phyloP scores from a whole-genome alignment of 176 grass and related monocot genomes.

The Ensete ventricosum region DNA sequence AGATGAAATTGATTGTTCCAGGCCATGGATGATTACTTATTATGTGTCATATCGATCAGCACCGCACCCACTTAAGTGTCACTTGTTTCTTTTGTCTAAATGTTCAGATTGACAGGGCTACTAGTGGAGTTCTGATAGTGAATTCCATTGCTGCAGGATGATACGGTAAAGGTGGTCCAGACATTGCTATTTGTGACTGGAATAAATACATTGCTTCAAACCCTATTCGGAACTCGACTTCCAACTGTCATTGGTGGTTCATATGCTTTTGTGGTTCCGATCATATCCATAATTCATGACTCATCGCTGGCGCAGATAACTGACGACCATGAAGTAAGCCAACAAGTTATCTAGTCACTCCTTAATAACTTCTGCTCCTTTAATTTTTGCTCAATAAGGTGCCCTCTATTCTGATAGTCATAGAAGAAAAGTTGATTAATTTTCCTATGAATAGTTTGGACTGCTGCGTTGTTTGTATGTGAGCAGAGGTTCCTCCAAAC shows the following conservation, averaged over 20 bases:
- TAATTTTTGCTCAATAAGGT: neutral
- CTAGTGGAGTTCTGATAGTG: neutral
- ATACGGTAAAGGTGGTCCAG: conserved; percentile 89
- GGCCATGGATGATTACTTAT: too few relatives aligned
- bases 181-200: conserved; percentile 91
- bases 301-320: conserved; percentile 44
- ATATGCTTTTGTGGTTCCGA: conserved; percentile 76
- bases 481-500: conserved; percentile 80
- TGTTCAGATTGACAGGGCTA: too few relatives aligned
- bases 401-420: too few relatives aligned
- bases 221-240: conserved; percentile 80
- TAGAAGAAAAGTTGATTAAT: too few relatives aligned
- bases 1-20: too few relatives aligned
- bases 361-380: neutral
- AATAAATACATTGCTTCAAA: conserved; percentile 93
- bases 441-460: neutral
- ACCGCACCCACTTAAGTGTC: too few relatives aligned
- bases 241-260: conserved; percentile 79
- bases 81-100: too few relatives aligned
- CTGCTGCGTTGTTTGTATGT: neutral
- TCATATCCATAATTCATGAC: conserved; percentile 72
- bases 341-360: neutral
- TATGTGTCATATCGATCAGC: too few relatives aligned
- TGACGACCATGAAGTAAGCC: conserved; percentile 53
- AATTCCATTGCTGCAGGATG: conserved; percentile 34